Evolutionary conservation across 1,284 basidiomycete species (phyloP).

Genomic region (Cutaneotrichosporon daszewskae): DNA sequence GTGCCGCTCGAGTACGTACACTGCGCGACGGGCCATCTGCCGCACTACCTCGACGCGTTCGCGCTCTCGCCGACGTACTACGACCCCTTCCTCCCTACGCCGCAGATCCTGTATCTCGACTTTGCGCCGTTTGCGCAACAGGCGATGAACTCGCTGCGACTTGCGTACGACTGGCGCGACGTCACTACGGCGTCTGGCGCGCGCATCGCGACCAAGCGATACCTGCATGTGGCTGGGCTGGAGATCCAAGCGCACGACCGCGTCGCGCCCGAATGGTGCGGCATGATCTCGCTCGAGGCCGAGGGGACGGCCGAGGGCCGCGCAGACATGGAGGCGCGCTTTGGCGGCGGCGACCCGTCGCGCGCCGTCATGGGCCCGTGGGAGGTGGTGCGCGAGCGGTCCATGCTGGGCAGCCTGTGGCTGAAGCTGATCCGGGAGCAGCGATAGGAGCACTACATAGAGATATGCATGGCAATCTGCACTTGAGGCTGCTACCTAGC

Average conservation of each 20-base stretch:
- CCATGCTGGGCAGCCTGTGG: slow-evolving; percentile 45
- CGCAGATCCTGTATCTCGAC: slow-evolving; percentile 45
- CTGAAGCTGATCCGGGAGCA: slow-evolving; percentile 31
- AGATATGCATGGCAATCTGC: too few species aligned
- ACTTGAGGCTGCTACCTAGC: too few species aligned
- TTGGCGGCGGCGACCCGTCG: slow-evolving; percentile 24
- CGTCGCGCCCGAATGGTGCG: slow-evolving; percentile 40
- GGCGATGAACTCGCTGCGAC: slow-evolving; percentile 32
- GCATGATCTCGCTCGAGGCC: slow-evolving; percentile 45
- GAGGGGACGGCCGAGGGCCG: slow-evolving; percentile 47
- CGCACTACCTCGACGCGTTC: slow-evolving; percentile 43
- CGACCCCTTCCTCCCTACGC: slow-evolving; percentile 42
- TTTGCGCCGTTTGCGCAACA: slow-evolving; percentile 39
- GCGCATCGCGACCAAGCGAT: slow-evolving; percentile 44
- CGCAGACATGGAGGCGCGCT: slow-evolving; percentile 31
- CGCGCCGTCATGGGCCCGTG: slow-evolving; percentile 34
- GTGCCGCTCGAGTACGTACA: slow-evolving; percentile 43
- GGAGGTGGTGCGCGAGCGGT: slow-evolving; percentile 45
- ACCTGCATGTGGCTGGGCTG: slow-evolving; percentile 47
- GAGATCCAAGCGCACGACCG: slow-evolving; percentile 26
- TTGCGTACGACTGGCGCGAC: slow-evolving; percentile 46
- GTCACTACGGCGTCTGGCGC: slow-evolving; percentile 43
- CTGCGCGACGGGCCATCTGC: slow-evolving; percentile 37
- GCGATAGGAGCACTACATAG: too few species aligned
- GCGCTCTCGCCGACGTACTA: slow-evolving; percentile 47